Conservation (phyloP, 2,329 filamentous ascomycete genomes). For the Meredithiella fracta region DNA sequence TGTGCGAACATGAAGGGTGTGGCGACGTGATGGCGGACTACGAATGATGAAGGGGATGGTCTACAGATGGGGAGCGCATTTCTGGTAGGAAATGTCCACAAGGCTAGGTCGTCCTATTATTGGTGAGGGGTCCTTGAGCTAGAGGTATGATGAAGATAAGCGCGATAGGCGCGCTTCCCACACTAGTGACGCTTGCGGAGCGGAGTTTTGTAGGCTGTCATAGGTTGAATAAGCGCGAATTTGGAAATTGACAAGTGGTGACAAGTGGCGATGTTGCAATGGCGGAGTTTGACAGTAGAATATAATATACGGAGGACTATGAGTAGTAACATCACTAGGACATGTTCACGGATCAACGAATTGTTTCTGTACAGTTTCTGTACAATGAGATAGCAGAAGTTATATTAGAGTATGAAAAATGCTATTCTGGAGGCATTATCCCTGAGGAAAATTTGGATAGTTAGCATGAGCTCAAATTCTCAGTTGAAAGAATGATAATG, state of each 20-base stretch:
- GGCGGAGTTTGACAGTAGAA: not conserved
- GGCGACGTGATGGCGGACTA: not conserved
- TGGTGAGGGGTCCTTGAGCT: not conserved
- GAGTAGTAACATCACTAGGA: not conserved
- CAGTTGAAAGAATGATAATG: not conserved
- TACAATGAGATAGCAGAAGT: no score
- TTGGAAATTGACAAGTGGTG: not conserved
- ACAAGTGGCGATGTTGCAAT: not conserved
- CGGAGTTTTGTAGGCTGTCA: not conserved
- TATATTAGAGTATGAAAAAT: no score
- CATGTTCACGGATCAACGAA: no score
- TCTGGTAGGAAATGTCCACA: not conserved
- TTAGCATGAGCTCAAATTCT: no score
- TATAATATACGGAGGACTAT: not conserved
- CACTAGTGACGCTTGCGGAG: not conserved
- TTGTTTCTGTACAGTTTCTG: no score
- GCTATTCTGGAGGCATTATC: no score
- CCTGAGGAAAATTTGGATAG: no score
- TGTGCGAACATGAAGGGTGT: no score
- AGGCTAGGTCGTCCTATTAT: slow-evolving; percentile 6
- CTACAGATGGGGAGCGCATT: not conserved
- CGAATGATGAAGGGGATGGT: not conserved
- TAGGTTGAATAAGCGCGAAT: not conserved
- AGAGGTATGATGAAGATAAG: not conserved
- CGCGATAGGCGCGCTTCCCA: slow-evolving; percentile 6